Percentiles rank a stretch among this genome's conserved stretches.
phyloP scores from a whole-genome alignment of 2,329 filamentous ascomycete genomes.

The Talaromyces verruculosus region DNA sequence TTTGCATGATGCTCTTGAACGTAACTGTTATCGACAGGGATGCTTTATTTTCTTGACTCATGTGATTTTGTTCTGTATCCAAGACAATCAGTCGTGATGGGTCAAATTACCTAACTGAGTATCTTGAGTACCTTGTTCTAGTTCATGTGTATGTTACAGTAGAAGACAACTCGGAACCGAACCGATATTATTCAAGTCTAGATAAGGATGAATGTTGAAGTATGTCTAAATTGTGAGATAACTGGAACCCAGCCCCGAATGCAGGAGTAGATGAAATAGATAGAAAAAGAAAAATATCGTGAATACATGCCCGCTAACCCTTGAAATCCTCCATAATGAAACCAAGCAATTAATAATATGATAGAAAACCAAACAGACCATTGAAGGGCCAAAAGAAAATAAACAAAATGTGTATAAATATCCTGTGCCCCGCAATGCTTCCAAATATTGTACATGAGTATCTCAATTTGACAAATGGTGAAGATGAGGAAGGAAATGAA shows the following conservation, averaged over 20 bases:
- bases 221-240: background rate
- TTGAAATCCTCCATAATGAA: constrained; percentile 20
- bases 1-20: background rate
- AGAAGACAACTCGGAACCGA: background rate
- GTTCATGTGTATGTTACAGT: background rate
- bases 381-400: background rate
- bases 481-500: constrained; percentile 20
- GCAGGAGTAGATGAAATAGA: constrained; percentile 4
- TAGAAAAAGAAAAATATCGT: constrained; percentile 14
- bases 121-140: background rate
- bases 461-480: constrained; percentile 20
- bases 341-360: constrained; percentile 12
- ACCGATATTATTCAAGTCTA: background rate
- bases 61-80: background rate
- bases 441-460: constrained; percentile 28
- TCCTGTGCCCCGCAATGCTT: constrained; percentile 11
- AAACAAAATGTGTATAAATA: background rate
- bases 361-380: constrained; percentile 4
- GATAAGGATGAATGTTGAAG: background rate
- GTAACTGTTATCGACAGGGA: constrained; percentile 6
- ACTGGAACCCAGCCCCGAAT: constrained; percentile 13
- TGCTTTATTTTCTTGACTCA: background rate
- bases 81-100: background rate
- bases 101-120: background rate
- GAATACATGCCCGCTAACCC: constrained; percentile 17